Base-by-base conservation (phyloP, 108 stramenopile species). In the Cyclostephanos tholiformis region DNA sequence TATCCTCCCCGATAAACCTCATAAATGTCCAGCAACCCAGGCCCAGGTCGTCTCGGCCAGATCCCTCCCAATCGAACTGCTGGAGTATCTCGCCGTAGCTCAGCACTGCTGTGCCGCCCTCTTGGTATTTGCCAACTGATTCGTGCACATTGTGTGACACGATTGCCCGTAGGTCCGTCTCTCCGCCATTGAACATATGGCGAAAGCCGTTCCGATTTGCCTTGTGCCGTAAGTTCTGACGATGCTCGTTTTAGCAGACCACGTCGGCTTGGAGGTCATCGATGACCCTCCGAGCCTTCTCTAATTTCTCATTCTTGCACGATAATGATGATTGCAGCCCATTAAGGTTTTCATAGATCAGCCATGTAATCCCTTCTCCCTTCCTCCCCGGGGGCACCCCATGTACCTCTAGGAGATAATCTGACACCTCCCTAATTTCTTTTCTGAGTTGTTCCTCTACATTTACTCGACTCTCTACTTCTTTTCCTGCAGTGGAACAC, bases 71-170 rank as follows among this genome's bases (percentile, higher is more conserved):
- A 23, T 41, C 38, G 38, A 56, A 59, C 22, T 69, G 57, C 25
- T 69, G 23, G 6, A 59, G 27, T 11, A 69, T 4, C 16, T 26
- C 2, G 8, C 57, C 56, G 27, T 43, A 59, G 8, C 9, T 8
- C 56, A 69, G 10, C 69, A 69, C 20, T 25, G 39, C 55, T 20
- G 56, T 58, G 9, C 69, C 69, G 4, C 69, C 69, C 25, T 69
- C 69, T 14, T 69, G 69, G 14, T 43, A 14, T 44, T 57, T 57
- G 1, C 56, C 69, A 17, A 58, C 38, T 0, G 22, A 29, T 22
- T 69, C 57, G 19, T 69, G 69, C 0, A 41, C 39, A 58, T 58
- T 69, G 25, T 69, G 69, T 2, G 20, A 36, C 20, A 41, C 39
- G 8, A 69, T 44, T 9, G 56, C 49, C 35, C 20, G 22, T n/a